Evolutionary conservation across 139 green algal genomes (phyloP).

Genomic region (Coelastrella sp.): DNA sequence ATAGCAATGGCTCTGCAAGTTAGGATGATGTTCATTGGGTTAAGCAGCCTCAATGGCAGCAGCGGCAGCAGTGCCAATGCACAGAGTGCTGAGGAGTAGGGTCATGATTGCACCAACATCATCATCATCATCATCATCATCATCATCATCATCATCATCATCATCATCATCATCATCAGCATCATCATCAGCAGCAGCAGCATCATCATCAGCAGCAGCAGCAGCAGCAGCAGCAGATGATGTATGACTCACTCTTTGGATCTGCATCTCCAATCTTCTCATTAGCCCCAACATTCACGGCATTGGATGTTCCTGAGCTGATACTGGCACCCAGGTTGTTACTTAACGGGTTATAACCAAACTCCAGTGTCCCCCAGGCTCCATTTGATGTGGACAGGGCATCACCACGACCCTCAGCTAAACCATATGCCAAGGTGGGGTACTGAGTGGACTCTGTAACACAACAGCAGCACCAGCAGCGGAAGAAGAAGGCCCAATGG

Average conservation of each 20-base stretch:
- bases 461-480: neutral
- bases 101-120: too few species aligned
- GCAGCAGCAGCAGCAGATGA: neutral
- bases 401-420: slow-evolving; percentile 15
- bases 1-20: too few species aligned
- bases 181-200: neutral
- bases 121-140: too few species aligned
- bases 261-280: neutral
- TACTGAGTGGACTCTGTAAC: slow-evolving; percentile 18
- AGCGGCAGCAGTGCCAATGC: too few species aligned
- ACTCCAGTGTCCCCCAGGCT: slow-evolving; percentile 17
- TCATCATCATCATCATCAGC: too few species aligned
- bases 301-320: slow-evolving; percentile 4
- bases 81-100: too few species aligned
- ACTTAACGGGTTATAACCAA: slow-evolving; percentile 48
- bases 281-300: neutral
- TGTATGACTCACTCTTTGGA: neutral
- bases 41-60: too few species aligned
- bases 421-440: slow-evolving; percentile 19
- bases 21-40: too few species aligned
- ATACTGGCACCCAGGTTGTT: slow-evolving; percentile 45
- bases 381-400: neutral
- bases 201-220: neutral
- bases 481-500: neutral
- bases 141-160: too few species aligned